Evolutionary conservation across 129 eudicot species (phyloP), one percentile per base, ranked within the genome.

Genomic region (Tagetes erecta): DNA sequence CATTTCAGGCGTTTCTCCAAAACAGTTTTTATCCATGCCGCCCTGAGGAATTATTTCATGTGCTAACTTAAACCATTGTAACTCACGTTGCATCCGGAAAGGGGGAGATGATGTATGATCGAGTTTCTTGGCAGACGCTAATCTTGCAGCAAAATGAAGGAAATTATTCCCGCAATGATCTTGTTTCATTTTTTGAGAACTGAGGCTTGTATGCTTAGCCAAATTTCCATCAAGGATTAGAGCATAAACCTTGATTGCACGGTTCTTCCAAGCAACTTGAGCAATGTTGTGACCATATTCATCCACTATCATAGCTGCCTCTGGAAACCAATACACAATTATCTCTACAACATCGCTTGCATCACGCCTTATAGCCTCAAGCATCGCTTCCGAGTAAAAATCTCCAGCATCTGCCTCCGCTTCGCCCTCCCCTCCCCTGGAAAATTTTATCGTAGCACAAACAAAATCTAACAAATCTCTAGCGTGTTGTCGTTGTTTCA

Each of bases 1-100:
- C 71, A 67, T 27, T 67, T 67, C 71, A 44, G 52, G 71, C 8
- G 52, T 67, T 67, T 60, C 67, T 60, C 67, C 67, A 1, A 60
- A 60, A 60, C 20, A 60, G 27, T 60, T 60, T 60, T 60, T 35
- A 20, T 60, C 67, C 41, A n/a, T 13, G 0, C 6, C 2, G 8
- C 27, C 42, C 35, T 4, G 0, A 60, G 67, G 67, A 0, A 60
- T 2, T 1, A 9, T 34, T 1, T 34, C 27, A 2, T 60, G 14
- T 34, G 67, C 67, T 60, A 35, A 20, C 67, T 60, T 34, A 35
- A 60, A 60, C 67, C 67, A 60, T 60, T 10, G 40, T 35, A 60
- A 9, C 14, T 60, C 67, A 11, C 20, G 67, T 6, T 60, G 67
- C 67, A 60, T 2, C 3, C 10, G 40, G 42, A 60, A 34, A 60